Conservation (phyloP, 495 filamentous ascomycete genomes). For the Hyaloscypha bicolor region DNA sequence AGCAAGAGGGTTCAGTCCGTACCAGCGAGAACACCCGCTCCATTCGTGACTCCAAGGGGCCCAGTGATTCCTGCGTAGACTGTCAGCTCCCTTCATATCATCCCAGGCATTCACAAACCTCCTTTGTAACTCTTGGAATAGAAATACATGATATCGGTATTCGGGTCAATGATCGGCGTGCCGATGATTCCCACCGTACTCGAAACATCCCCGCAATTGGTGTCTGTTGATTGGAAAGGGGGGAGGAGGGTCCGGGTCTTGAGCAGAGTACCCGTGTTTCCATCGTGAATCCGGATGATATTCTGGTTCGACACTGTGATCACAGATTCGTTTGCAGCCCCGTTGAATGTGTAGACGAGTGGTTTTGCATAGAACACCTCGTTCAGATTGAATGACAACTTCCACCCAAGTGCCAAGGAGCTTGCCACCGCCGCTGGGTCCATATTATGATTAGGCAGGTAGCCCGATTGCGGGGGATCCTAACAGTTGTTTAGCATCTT, state of each 20-base stretch:
- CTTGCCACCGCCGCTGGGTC: not conserved
- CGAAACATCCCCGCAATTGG: slow-evolving; percentile 37
- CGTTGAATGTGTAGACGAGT: slow-evolving; percentile 38
- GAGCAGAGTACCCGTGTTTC: slow-evolving; percentile 36
- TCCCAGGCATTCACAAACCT: not conserved
- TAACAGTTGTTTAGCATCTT: not conserved
- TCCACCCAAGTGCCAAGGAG: not conserved
- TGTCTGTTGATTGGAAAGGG: slow-evolving; percentile 37
- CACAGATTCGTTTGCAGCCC: slow-evolving; percentile 30
- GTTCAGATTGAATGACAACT: not conserved
- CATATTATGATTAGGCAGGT: slow-evolving; percentile 7
- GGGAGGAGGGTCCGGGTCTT: slow-evolving; percentile 32
- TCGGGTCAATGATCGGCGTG: slow-evolving; percentile 31
- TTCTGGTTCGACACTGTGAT: slow-evolving; percentile 42
- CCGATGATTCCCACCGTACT: slow-evolving; percentile 33
- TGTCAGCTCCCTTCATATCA: not conserved
- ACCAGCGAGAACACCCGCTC: not conserved
- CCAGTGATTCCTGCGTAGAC: not conserved
- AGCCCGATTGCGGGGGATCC: slow-evolving; percentile 5
- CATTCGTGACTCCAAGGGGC: not conserved
- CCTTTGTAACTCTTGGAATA: slow-evolving; percentile 28
- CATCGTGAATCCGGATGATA: slow-evolving; percentile 37
- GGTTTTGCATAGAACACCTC: slow-evolving; percentile 39
- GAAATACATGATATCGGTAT: slow-evolving; percentile 29
- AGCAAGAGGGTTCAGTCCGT: not conserved